Base-by-base conservation (phyloP, 192 early-diverging fungal species). In the Backusella mclennaniae region DNA sequence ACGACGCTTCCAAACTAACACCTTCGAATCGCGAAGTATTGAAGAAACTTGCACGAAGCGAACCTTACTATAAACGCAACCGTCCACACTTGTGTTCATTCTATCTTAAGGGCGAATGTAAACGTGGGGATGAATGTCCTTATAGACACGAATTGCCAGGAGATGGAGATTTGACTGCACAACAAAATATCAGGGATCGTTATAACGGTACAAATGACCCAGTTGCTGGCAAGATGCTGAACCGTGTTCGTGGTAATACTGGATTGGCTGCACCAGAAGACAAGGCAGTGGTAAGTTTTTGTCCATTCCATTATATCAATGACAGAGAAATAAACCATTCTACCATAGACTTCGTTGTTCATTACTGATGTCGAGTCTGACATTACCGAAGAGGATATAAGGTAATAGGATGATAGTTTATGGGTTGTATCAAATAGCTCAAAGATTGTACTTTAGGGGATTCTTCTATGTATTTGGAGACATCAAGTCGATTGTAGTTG, bases 181-280 rank as follows among this genome's bases (percentile, higher is more conserved):
- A 96, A 82, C 96, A 98, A 75, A 99, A 98, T 83, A 95, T 99
- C 68, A 91, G 92, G 68, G 97, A 99, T 85, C 87, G 97, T 69
- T 99, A 97, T 85, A 92, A 95, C 77, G 97, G 97, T 21, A 89
- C 86, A 66, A 98, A 99, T 79, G 97, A 99, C 79, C 96, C 96
- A 7, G 95, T 99, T 17, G 97, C 97, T 19, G 86, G 89, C 66
- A 93, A 93, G 77, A 96, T 98, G 82, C 73, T 94, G 36, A 79
- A 83, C 44, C 80, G 85, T 56, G 83, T 89, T 23, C 87, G 83
- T 73, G 86, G 85, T 53, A 89, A 87, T 71, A 87, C 85, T 21
- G 69, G 78, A 21, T 79, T 95, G 39, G 67, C 80, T 1, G 86
- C 93, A 35, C 96, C 97, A 1, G 91, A 88, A 5, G 97, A 99